These are phyloP conservation scores for Periconia macrospinosa DNA, from an alignment of 2,329 filamentous ascomycete species.

Conservation along the genomic window DNA sequence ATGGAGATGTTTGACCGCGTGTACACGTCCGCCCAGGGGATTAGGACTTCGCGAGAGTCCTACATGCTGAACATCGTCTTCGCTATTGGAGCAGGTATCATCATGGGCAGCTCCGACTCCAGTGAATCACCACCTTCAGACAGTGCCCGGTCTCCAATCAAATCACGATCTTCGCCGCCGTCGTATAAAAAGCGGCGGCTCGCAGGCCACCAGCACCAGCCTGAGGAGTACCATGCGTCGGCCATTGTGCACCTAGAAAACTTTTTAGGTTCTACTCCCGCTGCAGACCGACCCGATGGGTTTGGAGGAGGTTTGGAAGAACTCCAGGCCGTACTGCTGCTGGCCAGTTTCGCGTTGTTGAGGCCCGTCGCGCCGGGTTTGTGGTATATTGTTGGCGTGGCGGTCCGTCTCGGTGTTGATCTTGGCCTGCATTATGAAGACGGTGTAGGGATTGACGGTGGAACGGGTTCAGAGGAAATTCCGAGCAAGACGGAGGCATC, in stretches of 20 bases:
- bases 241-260: slow-evolving; percentile 89
- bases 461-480: slow-evolving; percentile 36
- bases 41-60: slow-evolving; percentile 75
- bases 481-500: slow-evolving; percentile 24
- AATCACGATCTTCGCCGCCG: slow-evolving; percentile 34
- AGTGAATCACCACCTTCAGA: slow-evolving; percentile 36
- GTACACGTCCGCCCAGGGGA: slow-evolving; percentile 68
- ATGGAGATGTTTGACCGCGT: slow-evolving; percentile 84
- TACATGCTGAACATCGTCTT: slow-evolving; percentile 97
- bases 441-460: slow-evolving; percentile 65
- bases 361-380: slow-evolving; percentile 89
- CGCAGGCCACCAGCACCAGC: slow-evolving; percentile 67
- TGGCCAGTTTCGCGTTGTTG: slow-evolving; percentile 89
- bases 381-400: slow-evolving; percentile 97
- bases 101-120: slow-evolving; percentile 62
- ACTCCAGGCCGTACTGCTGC: slow-evolving; percentile 85
- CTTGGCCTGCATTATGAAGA: slow-evolving; percentile 93
- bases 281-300: slow-evolving; percentile 58
- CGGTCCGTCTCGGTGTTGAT: slow-evolving; percentile 86
- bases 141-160: slow-evolving; percentile 27
- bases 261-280: slow-evolving; percentile 70
- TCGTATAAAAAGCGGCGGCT: slow-evolving; percentile 42
- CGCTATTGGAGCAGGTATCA: slow-evolving; percentile 91
- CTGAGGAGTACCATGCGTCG: slow-evolving; percentile 94
- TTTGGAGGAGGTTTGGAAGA: slow-evolving; percentile 91